Percentiles rank a stretch among this genome's conserved stretches.
Evolutionary conservation across 2,329 filamentous ascomycete species (phyloP).

Genomic region (Sarocladium oryzae): DNA sequence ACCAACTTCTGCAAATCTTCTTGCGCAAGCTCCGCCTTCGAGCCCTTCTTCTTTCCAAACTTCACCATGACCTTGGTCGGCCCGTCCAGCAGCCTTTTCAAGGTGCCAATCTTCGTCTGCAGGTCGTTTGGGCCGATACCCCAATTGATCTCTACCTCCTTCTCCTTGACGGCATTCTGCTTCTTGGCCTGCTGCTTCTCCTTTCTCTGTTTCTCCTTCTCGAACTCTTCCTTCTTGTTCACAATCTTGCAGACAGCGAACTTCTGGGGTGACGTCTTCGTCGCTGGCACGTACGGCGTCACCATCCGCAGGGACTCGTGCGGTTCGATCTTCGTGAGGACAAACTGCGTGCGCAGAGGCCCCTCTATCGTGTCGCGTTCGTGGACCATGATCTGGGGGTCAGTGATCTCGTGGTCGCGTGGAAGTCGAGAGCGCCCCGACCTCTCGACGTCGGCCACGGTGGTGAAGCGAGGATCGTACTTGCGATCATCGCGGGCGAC

Average conservation of each 20-base stretch:
- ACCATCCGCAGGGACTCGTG: slow-evolving; percentile 36
- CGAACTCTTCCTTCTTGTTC: slow-evolving; percentile 46
- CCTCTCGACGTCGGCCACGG: slow-evolving; percentile 24
- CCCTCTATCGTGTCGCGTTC: slow-evolving; percentile 31
- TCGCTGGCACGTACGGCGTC: slow-evolving; percentile 27
- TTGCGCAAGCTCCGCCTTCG: slow-evolving; percentile 53
- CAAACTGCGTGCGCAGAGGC: slow-evolving; percentile 28
- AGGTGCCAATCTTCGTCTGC: slow-evolving; percentile 50
- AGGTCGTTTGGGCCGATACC: slow-evolving; percentile 73
- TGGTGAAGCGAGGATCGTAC: slow-evolving; percentile 30
- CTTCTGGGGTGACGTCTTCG: slow-evolving; percentile 17
- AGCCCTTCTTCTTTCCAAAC: slow-evolving; percentile 59
- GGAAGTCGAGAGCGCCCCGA: slow-evolving; percentile 32
- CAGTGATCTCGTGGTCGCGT: slow-evolving; percentile 38
- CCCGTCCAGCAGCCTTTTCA: slow-evolving; percentile 59
- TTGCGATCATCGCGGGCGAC: slow-evolving; percentile 16
- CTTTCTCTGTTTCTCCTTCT: slow-evolving; percentile 33
- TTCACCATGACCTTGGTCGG: slow-evolving; percentile 70
- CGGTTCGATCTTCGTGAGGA: slow-evolving; percentile 34
- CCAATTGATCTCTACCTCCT: slow-evolving; percentile 89
- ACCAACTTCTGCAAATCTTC: slow-evolving; percentile 35
- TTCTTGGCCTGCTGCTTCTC: slow-evolving; percentile 38
- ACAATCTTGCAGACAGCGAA: slow-evolving; percentile 66
- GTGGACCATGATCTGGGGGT: slow-evolving; percentile 35
- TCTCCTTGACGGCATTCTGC: slow-evolving; percentile 40